Evolutionary conservation across 1,284 basidiomycete species (phyloP).

Genomic region (Nidula niveotomentosa): DNA sequence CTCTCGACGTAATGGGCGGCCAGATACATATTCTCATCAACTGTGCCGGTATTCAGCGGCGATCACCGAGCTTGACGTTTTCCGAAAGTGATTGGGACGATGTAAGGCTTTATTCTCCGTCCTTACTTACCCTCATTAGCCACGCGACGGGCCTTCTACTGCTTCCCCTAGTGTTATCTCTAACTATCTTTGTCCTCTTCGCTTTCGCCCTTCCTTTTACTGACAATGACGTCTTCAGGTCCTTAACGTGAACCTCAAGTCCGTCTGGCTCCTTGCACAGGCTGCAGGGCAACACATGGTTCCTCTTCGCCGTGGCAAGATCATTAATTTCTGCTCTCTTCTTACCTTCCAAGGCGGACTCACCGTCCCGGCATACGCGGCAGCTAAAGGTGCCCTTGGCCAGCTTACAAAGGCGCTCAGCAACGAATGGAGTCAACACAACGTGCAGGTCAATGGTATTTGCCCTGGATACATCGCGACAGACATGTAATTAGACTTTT

Average conservation of each 20-base stretch:
- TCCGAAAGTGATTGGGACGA: constrained; percentile 89
- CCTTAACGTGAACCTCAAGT: constrained; percentile 77
- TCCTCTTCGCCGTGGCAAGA: constrained; percentile 70
- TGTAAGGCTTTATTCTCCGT: constrained; percentile 41
- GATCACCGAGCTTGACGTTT: constrained; percentile 82
- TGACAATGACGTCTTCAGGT: constrained; percentile 44
- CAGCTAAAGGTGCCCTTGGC: constrained; percentile 86
- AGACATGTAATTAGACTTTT: constrained; percentile 59
- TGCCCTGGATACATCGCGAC: constrained; percentile 93
- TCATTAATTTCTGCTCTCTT: constrained; percentile 82
- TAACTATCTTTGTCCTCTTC: not conserved
- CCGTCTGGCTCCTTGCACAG: constrained; percentile 75
- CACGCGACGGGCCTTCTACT: constrained; percentile 6
- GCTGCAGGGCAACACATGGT: constrained; percentile 83
- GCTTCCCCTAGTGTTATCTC: not conserved
- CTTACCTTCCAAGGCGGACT: constrained; percentile 71
- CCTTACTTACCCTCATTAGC: constrained; percentile 11
- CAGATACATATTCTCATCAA: constrained; percentile 89
- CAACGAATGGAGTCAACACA: constrained; percentile 72
- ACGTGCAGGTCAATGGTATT: constrained; percentile 90
- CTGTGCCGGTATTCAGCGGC: constrained; percentile 92
- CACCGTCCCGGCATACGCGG: constrained; percentile 85
- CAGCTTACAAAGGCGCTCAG: constrained; percentile 80
- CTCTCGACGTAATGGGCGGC: constrained; percentile 56
- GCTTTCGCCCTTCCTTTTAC: not conserved